These are phyloP conservation scores for Diaporthe humulicola DNA, from an alignment of 2,329 filamentous ascomycete species.

Conservation along the genomic window DNA sequence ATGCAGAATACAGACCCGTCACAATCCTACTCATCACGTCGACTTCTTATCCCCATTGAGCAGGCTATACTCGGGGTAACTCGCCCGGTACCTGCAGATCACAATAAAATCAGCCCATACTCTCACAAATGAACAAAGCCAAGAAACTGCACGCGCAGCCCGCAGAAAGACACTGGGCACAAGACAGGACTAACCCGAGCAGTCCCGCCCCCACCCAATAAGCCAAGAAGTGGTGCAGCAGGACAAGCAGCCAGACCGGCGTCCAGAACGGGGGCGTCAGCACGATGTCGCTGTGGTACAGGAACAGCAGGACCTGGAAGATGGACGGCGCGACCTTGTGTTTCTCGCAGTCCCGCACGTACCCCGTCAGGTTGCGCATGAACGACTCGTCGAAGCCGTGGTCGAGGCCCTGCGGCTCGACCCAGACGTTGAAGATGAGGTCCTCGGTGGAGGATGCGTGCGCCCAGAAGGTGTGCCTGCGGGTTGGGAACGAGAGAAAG, in stretches of 20 bases:
- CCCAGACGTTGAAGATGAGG: constrained; percentile 35
- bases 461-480: constrained; percentile 33
- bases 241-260: constrained; percentile 33
- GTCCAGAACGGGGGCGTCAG: constrained; percentile 36
- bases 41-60: neutral
- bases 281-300: constrained; percentile 27
- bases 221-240: constrained; percentile 34
- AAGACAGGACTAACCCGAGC: constrained; percentile 29
- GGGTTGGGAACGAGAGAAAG: neutral
- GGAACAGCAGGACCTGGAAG: constrained; percentile 38
- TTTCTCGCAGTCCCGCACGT: constrained; percentile 29
- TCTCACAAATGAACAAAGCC: neutral
- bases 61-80: constrained; percentile 31
- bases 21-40: neutral
- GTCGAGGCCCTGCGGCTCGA: constrained; percentile 36
- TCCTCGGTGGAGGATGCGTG: constrained; percentile 25
- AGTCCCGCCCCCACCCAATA: constrained; percentile 35
- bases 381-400: constrained; percentile 37
- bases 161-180: too few species aligned
- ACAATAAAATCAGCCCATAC: neutral
- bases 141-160: neutral
- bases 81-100: constrained; percentile 26
- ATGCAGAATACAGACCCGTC: too few species aligned
- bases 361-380: constrained; percentile 33
- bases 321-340: constrained; percentile 20